Base-by-base conservation (phyloP, 768 basidiomycete species). In the Boletus rex-veris region DNA sequence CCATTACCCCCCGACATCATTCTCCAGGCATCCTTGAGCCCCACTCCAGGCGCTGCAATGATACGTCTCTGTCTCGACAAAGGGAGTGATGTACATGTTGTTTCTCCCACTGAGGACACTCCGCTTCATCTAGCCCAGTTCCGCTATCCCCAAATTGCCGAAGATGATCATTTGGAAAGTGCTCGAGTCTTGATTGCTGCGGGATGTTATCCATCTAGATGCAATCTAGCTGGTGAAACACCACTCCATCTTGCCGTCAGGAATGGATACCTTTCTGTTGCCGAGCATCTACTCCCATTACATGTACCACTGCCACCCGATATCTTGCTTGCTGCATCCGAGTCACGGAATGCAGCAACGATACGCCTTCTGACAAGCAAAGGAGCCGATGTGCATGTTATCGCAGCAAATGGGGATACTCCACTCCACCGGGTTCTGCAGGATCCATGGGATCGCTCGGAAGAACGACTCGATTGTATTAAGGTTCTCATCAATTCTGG, bases 131-230 rank as follows among this genome's bases (percentile, higher is more conserved):
- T 18, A 0, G 9, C 14, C 14, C 10, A 11, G 33, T 14, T 1
- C 11, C 14, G 10, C 11, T 14, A 5, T 14, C 7, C 28, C 28
- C 28, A 8, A 28, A 28, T 28, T 28, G 33, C 7, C 48, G 11
- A 50, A 37, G 0, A 31, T 4, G 46, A 35, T 4, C 2, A 14
- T 10, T 10, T 42, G 3, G 36, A 41, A 24, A 12, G 2, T 2
- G 14, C 42, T 15, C 38, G 39, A 41, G 19, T 48, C 16, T 51
- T 62, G 12, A 7, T 51, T 4, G 36, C 45, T 28, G 56, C 60
- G 0, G 60, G 60, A 11, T 58, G 60, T 16, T n/a, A 50, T 24
- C 43, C 52, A 11, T 46, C 39, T n/a, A 3, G 6, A 4, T 7
- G 5, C 10, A 50, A 61, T 8, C 16, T 31, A 1, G 16, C 11